These are phyloP conservation scores for Ceratocystis albifundus DNA, from an alignment of 2,329 filamentous ascomycete species.

Conservation along the genomic window DNA sequence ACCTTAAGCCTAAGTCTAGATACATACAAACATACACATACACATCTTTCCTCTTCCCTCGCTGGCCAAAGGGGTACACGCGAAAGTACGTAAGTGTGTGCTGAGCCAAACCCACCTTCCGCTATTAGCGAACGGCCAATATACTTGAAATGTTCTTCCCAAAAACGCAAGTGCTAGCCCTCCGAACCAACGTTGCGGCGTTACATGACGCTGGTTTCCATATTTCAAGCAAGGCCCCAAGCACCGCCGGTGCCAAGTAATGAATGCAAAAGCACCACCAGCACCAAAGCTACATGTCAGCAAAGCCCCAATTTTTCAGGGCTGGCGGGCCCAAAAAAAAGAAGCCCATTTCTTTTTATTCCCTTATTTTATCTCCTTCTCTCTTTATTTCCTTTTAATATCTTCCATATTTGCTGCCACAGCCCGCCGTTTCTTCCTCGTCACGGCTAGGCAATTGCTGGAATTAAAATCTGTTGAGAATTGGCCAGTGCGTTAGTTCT, in stretches of 20 bases:
- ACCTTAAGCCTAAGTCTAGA: neutral
- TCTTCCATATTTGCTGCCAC: neutral
- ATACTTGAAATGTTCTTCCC: neutral
- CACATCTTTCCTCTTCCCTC: neutral
- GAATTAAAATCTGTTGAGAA: slow-evolving; percentile 1
- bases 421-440: neutral
- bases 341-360: neutral
- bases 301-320: neutral
- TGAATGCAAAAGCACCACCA: neutral
- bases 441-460: neutral
- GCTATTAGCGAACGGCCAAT: neutral
- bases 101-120: neutral
- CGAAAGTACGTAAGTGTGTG: neutral
- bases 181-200: neutral
- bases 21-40: too few relatives aligned
- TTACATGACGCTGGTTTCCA: neutral
- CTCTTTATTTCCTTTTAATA: neutral
- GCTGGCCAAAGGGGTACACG: neutral
- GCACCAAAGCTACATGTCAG: neutral
- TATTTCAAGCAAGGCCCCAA: slow-evolving; percentile 5
- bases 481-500: slow-evolving; percentile 3
- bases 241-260: neutral
- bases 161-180: neutral
- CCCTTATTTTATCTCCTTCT: neutral
- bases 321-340: neutral